Conservation (phyloP, 1,284 basidiomycete species). For the Puccinia horiana region DNA sequence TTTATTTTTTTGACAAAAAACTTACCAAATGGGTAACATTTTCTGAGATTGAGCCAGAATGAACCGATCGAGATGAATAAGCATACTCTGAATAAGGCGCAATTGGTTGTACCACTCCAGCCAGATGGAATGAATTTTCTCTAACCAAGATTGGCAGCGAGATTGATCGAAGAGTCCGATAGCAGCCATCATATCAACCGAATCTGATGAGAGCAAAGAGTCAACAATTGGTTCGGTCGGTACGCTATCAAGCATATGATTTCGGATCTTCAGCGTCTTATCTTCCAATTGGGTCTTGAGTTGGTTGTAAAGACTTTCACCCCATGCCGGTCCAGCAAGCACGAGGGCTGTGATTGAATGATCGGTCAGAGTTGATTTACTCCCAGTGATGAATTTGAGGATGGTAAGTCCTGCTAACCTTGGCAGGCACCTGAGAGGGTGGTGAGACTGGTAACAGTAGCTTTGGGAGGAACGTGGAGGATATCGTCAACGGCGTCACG, state of each 20-base stretch:
- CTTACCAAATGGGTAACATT: constrained; percentile 22
- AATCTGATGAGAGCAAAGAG: constrained; percentile 3
- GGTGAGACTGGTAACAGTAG: constrained; percentile 10
- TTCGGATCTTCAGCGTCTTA: neutral
- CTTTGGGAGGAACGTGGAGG: neutral
- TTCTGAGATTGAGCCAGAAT: constrained; percentile 12
- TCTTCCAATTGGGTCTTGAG: constrained; percentile 6
- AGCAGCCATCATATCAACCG: neutral
- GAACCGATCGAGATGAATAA: constrained; percentile 40
- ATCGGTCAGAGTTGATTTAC: neutral
- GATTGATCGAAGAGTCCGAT: constrained; percentile 10
- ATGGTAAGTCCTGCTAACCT: neutral
- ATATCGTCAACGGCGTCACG: neutral
- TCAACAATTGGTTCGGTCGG: constrained; percentile 22
- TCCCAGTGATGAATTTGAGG: neutral
- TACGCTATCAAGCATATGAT: neutral
- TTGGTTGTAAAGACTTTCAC: neutral
- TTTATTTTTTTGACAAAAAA: neutral
- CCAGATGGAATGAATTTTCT: constrained; percentile 2
- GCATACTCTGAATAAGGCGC: constrained; percentile 18
- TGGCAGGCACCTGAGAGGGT: constrained; percentile 19
- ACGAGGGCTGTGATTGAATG: constrained; percentile 13
- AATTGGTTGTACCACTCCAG: constrained; percentile 19
- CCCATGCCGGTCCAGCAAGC: neutral
- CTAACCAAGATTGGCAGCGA: constrained; percentile 16